These are phyloP conservation scores for Daphne laureola DNA, from an alignment of 441 rosid genomes.

Conservation along the genomic window DNA sequence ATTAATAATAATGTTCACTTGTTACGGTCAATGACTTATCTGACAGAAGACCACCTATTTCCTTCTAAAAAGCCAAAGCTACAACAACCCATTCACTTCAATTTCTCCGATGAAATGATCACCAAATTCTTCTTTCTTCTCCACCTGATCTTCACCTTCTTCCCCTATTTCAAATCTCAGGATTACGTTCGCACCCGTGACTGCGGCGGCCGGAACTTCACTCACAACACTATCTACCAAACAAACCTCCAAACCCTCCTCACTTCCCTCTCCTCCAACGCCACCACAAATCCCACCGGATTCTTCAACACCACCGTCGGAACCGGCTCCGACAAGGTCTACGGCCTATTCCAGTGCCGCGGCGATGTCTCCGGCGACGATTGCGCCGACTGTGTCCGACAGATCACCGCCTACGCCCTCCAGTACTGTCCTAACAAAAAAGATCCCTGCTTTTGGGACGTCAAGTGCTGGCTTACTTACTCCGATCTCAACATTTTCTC, in stretches of 20 bases:
- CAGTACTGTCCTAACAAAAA: neutral
- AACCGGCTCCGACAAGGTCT: neutral
- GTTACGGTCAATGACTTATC: too few species aligned
- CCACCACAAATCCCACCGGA: neutral
- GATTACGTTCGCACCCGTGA: too few species aligned
- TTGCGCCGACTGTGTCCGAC: neutral
- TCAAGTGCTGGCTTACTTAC: conserved; percentile 1
- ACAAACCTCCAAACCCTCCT: conserved; percentile 7
- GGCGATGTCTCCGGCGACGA: conserved; percentile 1
- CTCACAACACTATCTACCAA: conserved; percentile 5
- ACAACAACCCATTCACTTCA: too few species aligned
- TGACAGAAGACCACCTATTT: too few species aligned
- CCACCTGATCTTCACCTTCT: too few species aligned
- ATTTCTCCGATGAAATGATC: too few species aligned
- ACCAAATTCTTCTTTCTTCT: too few species aligned
- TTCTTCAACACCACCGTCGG: conserved; percentile 11
- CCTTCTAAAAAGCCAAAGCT: too few species aligned
- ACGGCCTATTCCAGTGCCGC: conserved; percentile 7
- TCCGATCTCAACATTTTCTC: conserved; percentile 9
- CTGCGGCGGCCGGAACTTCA: neutral
- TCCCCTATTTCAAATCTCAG: too few species aligned
- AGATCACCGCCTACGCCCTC: neutral
- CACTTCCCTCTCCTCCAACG: conserved; percentile 1
- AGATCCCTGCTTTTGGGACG: conserved; percentile 4
- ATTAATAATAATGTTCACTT: too few species aligned